A percentile compares a stretch with the other conserved stretches of the same genome.
phyloP scores from a whole-genome alignment of 345 rosid genomes.

The Citrus trifoliata region DNA sequence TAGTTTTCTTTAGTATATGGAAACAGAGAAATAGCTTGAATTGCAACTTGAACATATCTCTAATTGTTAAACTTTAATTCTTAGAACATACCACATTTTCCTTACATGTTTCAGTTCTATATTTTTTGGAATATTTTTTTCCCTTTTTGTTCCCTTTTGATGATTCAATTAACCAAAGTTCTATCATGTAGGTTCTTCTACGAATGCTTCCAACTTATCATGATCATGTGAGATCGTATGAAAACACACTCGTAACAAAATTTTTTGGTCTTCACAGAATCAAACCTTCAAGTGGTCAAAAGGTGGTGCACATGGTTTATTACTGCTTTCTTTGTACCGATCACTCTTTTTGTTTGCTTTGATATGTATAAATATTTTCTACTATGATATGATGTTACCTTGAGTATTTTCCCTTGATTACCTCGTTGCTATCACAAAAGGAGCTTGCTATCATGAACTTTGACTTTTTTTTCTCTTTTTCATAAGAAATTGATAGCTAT shows the following conservation, averaged over 20 bases:
- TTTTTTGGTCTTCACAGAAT: slow-evolving; percentile 99
- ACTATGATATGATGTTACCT: background rate
- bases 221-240: slow-evolving; percentile 84
- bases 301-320: slow-evolving; percentile 41
- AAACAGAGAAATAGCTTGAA: background rate
- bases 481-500: slow-evolving; percentile 24
- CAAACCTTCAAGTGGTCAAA: slow-evolving; percentile 97
- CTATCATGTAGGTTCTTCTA: slow-evolving; percentile 69
- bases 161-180: slow-evolving; percentile 22
- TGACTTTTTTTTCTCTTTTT: background rate
- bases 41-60: background rate
- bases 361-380: background rate
- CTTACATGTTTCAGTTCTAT: background rate
- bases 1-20: background rate
- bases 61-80: slow-evolving; percentile 1
- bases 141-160: slow-evolving; percentile 1
- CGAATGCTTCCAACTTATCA: slow-evolving; percentile 97
- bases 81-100: background rate
- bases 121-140: slow-evolving; percentile 4
- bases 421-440: background rate
- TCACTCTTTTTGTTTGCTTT: background rate
- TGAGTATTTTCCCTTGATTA: slow-evolving; percentile 5
- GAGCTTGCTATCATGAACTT: slow-evolving; percentile 11
- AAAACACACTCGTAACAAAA: slow-evolving; percentile 93
- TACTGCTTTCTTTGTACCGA: background rate